Base-by-base conservation (phyloP, 306 rosid genomes). In the Sophora flavescens region DNA sequence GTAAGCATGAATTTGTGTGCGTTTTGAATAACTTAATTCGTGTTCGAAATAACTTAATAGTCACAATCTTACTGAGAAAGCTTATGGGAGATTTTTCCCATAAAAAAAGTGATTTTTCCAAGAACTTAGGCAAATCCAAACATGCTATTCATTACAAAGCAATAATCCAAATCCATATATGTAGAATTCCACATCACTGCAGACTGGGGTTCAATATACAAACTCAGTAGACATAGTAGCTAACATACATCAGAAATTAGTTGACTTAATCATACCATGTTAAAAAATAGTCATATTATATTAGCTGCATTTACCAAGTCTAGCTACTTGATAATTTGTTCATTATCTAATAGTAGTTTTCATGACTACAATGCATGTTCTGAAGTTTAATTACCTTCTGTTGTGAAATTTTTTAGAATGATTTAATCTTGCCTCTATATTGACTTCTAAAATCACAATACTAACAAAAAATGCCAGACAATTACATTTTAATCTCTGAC, bases 401-500 rank as follows among this genome's bases (percentile, higher is more conserved):
- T 45, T 9, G 45, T 32, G 36, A 57, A 56, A 61, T 65, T 57
- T 67, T 73, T 45, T 1, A 7, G 39, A 22, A 13, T 4, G 30
- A 47, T 22, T 57, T 62, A 71, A 63, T 63, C 38, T 39, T 61
- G 44, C 35, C 56, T 10, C 63, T 28, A 16, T 22, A 26, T 26
- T 79, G 51, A 53, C 74, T 56, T 32, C 6, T 18, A 14, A 53
- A 57, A 42, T 32, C 70, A 70, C 38, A 32, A 56, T 57, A 35
- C 33, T 69, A 76, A 66, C 18, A 6, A 22, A 5, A 13, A 61
- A 2, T 41, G 48, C 17, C 63, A 33, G 22, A 63, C 13, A 42
- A 53, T 2, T 52, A 68, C 48, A 61, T 72, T 78, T 41, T 52
- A 67, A 74, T 59, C 50, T 42, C 50, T 42, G 59, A 70, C 17